phyloP scores from a whole-genome alignment of 176 grass and related monocot genomes.

The Guadua angustifolia region DNA sequence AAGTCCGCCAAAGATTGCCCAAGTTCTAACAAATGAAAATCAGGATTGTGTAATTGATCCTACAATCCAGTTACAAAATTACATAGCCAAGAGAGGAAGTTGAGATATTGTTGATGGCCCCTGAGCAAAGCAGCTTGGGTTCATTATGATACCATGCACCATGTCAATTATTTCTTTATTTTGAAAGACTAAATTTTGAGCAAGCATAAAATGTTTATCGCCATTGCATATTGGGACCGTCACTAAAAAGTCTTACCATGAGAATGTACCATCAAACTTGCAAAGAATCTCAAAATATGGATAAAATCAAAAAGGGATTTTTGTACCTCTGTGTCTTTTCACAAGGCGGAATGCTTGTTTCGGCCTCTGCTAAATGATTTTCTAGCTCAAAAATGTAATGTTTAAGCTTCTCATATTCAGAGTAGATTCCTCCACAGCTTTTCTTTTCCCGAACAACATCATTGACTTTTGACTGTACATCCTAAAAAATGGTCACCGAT shows the following conservation, averaged over 20 bases:
- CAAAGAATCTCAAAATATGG: not conserved
- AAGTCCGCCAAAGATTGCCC: conserved; percentile 93
- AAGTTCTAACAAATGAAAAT: conserved; percentile 65
- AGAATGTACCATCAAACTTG: conserved; percentile 7
- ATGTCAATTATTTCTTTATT: conserved; percentile 1
- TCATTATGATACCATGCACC: conserved; percentile 11
- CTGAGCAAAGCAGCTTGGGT: not conserved
- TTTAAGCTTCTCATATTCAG: conserved; percentile 98
- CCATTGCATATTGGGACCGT: not conserved
- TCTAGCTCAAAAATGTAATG: conserved; percentile 96
- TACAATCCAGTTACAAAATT: conserved; percentile 27
- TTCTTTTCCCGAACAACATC: conserved; percentile 97
- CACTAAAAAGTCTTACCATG: not conserved
- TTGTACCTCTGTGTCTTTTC: conserved; percentile 93
- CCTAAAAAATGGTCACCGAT: conserved; percentile 40
- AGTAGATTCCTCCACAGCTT: conserved; percentile 92
- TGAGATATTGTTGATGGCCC: conserved; percentile 4
- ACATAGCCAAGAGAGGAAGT: conserved; percentile 27
- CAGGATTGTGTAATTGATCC: conserved; percentile 30
- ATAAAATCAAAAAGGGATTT: not conserved
- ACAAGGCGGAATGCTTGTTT: conserved; percentile 98
- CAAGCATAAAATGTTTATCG: not conserved
- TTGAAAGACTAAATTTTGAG: not conserved
- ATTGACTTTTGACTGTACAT: conserved; percentile 90
- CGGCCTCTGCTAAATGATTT: conserved; percentile 87